These are phyloP conservation scores for bread wheat (Triticum aestivum) DNA, from an alignment of 176 grass and related monocot genomes.

Conservation along the genomic window IWGSC_CS_RefSeq_v2.1 NC_057796.1:319759929-319760428, in stretches of 20 bases:
- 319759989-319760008: not conserved
- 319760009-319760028: not conserved
- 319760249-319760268: not conserved
- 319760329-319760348: constrained; percentile 12
- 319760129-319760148: too few species aligned
- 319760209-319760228: too few species aligned
- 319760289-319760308: not conserved
- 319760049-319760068: constrained; percentile 11
- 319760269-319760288: not conserved
- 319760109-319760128: too few species aligned
- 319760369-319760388: not conserved
- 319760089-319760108: too few species aligned
- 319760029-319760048: not conserved
- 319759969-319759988: not conserved
- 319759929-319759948: not conserved
- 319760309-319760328: not conserved
- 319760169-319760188: too few species aligned
- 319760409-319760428: not conserved
- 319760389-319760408: not conserved
- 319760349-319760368: not conserved
- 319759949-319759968: not conserved
- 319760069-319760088: too few species aligned
- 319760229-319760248: too few species aligned
- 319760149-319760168: too few species aligned
- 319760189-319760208: too few species aligned